A percentile compares a stretch with the other conserved stretches of the same genome.
Evolutionary conservation across 495 filamentous ascomycete species (phyloP).

Genomic region (Viridothelium virens): DNA sequence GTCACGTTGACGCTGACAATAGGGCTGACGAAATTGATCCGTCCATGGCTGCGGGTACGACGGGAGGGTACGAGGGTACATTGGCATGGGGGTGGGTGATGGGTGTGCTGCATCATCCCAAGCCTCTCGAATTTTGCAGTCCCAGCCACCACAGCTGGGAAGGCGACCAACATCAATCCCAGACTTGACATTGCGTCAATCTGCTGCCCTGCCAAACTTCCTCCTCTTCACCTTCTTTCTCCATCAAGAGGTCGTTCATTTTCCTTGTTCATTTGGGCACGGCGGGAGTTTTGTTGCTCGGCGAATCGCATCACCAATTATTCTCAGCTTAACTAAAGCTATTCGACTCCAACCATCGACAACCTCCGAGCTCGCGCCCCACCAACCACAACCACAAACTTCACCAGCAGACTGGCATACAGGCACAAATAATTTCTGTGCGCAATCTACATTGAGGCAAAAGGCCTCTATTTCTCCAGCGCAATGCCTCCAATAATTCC

Average conservation of each 20-base stretch:
- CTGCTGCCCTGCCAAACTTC: background rate
- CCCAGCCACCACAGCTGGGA: background rate
- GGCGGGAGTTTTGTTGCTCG: background rate
- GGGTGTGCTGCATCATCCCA: background rate
- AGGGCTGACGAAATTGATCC: background rate
- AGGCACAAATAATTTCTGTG: background rate
- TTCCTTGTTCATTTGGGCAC: background rate
- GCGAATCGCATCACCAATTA: background rate
- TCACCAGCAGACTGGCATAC: background rate
- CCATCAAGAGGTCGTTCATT: background rate
- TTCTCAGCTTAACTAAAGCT: background rate
- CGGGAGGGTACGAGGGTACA: too few relatives aligned
- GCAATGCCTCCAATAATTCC: background rate
- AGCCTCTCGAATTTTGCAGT: background rate
- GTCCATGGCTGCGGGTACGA: background rate
- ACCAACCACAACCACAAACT: background rate
- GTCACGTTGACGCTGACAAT: background rate
- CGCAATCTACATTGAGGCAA: background rate
- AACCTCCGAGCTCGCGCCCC: background rate
- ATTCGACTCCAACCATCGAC: background rate
- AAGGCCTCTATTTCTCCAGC: background rate
- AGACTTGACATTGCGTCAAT: conserved; percentile 3
- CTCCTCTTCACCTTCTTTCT: background rate
- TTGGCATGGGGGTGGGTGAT: background rate
- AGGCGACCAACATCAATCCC: background rate